Evolutionary conservation across 441 rosid species (phyloP), one percentile per base, ranked within the genome.

Genomic region (Adansonia grandidieri): DNA sequence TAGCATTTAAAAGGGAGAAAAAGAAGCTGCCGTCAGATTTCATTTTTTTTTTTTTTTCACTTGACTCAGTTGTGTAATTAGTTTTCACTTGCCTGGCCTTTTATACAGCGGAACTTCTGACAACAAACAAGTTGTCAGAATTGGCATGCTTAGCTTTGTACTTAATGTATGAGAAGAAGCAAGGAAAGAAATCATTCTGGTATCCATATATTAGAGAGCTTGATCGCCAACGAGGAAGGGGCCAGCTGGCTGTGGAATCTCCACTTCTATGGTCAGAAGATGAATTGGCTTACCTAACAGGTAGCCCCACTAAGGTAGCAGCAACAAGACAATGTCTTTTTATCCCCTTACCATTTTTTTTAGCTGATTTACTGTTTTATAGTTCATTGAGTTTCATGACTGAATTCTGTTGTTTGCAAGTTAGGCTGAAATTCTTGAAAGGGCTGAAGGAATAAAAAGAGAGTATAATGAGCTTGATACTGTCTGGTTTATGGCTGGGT

Each of bases 401-500:
- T 77, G 51, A 69, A 51, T 81, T 80, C 64, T 84, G 71, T 78
- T 82, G 64, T 83, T 63, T 74, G 51, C 80, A 77, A 82, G 80
- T 75, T 78, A 93, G 98, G 97, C 89, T 37, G 97, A 89, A 87
- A 91, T 93, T 86, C 88, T 95, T 68, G 93, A 87, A 78, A 91
- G 97, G 85, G 94, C 91, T 51, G 93, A 88, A 78, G 97, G 98
- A 79, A 95, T 95, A 77, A 92, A 80, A 83, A 89, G 92, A 86
- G 95, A 92, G 76, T 94, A 92, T 76, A 82, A 86, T 75, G 98
- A 95, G 88, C 96, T 95, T 20, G 98, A 93, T 85, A 93, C 98
- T 45, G 96, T 95, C 79, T 95, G 98, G 99, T 95, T 95, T 85
- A 93, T 95, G 99, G 97, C 96, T 79, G 99, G 99, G 73, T 95